Conservation (phyloP, 805 yeast species). For the Cyberlindnera sargentensis region DNA sequence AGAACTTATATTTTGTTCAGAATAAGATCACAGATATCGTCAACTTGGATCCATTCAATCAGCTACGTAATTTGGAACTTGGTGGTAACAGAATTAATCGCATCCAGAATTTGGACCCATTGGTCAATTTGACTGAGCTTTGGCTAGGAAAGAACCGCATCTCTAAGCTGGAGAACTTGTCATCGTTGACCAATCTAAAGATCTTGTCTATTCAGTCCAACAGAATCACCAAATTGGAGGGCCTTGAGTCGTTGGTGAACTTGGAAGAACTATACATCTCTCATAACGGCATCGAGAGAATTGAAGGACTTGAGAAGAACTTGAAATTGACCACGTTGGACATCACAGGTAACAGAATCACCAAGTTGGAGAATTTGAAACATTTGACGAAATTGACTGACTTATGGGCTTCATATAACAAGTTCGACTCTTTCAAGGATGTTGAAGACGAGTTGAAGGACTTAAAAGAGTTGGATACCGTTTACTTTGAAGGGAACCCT, state of each 20-base stretch:
- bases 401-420: conserved; percentile 86
- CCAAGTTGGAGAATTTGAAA: conserved; percentile 52
- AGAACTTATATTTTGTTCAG: conserved; percentile 78
- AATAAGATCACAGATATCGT: conserved; percentile 73
- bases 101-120: conserved; percentile 49
- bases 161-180: conserved; percentile 53
- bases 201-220: conserved; percentile 88
- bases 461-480: conserved; percentile 68
- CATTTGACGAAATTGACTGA: conserved; percentile 76
- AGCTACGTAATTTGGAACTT: conserved; percentile 67
- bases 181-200: conserved; percentile 51
- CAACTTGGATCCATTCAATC: conserved; percentile 48
- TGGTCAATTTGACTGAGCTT: conserved; percentile 58
- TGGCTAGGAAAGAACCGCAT: conserved; percentile 94
- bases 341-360: conserved; percentile 67
- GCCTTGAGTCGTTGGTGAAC: conserved; percentile 61
- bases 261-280: conserved; percentile 85
- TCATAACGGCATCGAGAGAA: conserved; percentile 66
- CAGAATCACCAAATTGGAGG: conserved; percentile 69
- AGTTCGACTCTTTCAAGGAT: conserved; percentile 60
- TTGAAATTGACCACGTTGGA: conserved; percentile 66
- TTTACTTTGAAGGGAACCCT: conserved; percentile 92
- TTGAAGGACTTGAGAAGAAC: conserved; percentile 75
- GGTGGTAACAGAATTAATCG: conserved; percentile 77
- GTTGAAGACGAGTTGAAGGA: conserved; percentile 57